phyloP scores from a whole-genome alignment of 2,329 filamentous ascomycete species.

The Lasiodiplodia gonubiensis region DNA sequence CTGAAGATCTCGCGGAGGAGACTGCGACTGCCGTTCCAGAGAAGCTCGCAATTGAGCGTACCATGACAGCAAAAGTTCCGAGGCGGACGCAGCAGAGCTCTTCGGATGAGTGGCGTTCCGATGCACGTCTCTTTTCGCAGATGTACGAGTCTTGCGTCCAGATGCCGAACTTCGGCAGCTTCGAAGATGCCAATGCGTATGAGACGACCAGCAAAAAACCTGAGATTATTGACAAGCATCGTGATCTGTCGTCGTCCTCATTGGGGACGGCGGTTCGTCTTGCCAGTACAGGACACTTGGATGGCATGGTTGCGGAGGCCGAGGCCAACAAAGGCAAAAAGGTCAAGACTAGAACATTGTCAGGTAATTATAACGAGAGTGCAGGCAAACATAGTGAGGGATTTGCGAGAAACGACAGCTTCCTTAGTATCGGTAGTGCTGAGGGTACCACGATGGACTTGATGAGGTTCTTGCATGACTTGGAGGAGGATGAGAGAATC shows the following conservation, averaged over 20 bases:
- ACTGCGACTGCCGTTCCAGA: neutral
- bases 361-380: neutral
- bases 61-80: neutral
- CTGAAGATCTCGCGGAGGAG: neutral
- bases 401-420: slow-evolving; percentile 40
- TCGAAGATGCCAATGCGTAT: slow-evolving; percentile 4
- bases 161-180: slow-evolving; percentile 27
- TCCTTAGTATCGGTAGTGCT: slow-evolving; percentile 45
- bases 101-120: slow-evolving; percentile 25
- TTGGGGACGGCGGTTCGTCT: neutral
- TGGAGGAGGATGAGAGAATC: slow-evolving; percentile 44
- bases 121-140: slow-evolving; percentile 42
- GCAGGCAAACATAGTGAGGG: slow-evolving; percentile 31
- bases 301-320: neutral
- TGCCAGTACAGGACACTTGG: slow-evolving; percentile 5
- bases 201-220: neutral
- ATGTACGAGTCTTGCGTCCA: slow-evolving; percentile 44
- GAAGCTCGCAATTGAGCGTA: neutral
- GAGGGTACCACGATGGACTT: slow-evolving; percentile 42
- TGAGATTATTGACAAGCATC: neutral
- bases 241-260: neutral
- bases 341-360: neutral
- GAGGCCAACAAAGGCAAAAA: neutral
- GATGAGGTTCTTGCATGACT: slow-evolving; percentile 44
- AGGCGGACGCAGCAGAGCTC: neutral